Conservation (phyloP, 257 asterid species). For the Penstemon eatonii region DNA sequence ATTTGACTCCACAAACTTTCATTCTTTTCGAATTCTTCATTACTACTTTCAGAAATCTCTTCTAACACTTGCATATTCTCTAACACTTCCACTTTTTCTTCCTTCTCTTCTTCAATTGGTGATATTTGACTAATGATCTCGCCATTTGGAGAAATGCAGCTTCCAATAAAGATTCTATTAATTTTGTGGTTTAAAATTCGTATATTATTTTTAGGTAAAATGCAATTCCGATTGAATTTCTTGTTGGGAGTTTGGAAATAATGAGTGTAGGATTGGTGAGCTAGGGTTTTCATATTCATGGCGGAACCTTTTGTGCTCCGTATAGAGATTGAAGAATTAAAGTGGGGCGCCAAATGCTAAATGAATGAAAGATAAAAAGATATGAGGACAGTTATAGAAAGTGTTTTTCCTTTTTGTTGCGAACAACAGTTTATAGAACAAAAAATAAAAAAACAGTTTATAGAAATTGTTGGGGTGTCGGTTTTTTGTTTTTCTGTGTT, state of each 20-base stretch:
- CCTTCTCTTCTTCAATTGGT: slow-evolving; percentile 34
- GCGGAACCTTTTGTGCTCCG: neutral
- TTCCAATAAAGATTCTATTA: slow-evolving; percentile 18
- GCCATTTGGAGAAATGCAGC: slow-evolving; percentile 51
- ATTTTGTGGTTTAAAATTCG: slow-evolving; percentile 24
- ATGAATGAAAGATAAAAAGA: slow-evolving; percentile 20
- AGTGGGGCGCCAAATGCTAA: slow-evolving; percentile 28
- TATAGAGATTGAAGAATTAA: slow-evolving; percentile 16
- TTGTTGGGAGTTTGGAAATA: slow-evolving; percentile 16
- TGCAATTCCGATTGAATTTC: slow-evolving; percentile 25
- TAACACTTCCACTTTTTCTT: slow-evolving; percentile 26
- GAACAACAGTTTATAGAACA: neutral
- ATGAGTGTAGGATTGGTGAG: slow-evolving; percentile 32
- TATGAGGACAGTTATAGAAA: too few species aligned
- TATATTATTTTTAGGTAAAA: slow-evolving; percentile 9
- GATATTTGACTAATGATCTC: slow-evolving; percentile 30
- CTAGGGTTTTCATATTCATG: slow-evolving; percentile 52
- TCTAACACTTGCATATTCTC: slow-evolving; percentile 29
- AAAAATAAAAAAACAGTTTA: too few species aligned
- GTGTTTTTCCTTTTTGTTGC: too few species aligned
- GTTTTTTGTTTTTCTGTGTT: too few species aligned
- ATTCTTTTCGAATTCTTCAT: slow-evolving; percentile 48
- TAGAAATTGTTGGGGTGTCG: neutral
- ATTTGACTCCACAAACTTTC: slow-evolving; percentile 72
- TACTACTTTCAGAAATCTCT: slow-evolving; percentile 26